A percentile compares a stretch with the other conserved stretches of the same genome.
phyloP scores from a whole-genome alignment of 2,329 filamentous ascomycete genomes.

The Fusarium globosum region DNA sequence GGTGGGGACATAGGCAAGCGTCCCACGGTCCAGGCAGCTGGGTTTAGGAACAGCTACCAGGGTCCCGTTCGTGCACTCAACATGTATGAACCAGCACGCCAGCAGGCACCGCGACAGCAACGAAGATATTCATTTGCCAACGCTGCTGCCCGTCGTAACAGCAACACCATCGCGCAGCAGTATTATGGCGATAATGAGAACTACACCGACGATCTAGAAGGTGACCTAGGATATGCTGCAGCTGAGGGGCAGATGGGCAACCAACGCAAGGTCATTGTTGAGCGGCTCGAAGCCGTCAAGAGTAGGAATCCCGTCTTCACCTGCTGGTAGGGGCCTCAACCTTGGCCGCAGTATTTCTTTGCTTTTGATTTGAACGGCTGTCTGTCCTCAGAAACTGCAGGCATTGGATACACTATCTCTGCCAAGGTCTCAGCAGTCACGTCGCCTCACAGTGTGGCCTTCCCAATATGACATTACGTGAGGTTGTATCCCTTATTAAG shows the following conservation, averaged over 20 bases:
- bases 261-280: conserved; percentile 94
- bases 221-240: conserved; percentile 93
- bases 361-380: not conserved
- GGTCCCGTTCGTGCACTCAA: conserved; percentile 55
- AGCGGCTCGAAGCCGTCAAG: conserved; percentile 95
- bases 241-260: conserved; percentile 94
- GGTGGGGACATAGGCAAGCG: conserved; percentile 36
- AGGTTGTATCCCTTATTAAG: conserved; percentile 8
- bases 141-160: conserved; percentile 58
- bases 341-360: not conserved
- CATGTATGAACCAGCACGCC: conserved; percentile 59
- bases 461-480: conserved; percentile 1
- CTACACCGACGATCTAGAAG: conserved; percentile 82
- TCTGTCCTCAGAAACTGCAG: not conserved
- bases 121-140: conserved; percentile 66
- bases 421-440: conserved; percentile 1
- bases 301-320: conserved; percentile 95
- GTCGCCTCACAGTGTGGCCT: conserved; percentile 8
- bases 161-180: conserved; percentile 64
- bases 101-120: conserved; percentile 54
- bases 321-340: conserved; percentile 77
- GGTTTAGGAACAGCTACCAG: conserved; percentile 54
- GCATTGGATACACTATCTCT: not conserved
- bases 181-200: conserved; percentile 67
- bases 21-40: conserved; percentile 33